Base-by-base conservation (phyloP, 2,329 filamentous ascomycete genomes). In the Coccinonectria pachysandricola region DNA sequence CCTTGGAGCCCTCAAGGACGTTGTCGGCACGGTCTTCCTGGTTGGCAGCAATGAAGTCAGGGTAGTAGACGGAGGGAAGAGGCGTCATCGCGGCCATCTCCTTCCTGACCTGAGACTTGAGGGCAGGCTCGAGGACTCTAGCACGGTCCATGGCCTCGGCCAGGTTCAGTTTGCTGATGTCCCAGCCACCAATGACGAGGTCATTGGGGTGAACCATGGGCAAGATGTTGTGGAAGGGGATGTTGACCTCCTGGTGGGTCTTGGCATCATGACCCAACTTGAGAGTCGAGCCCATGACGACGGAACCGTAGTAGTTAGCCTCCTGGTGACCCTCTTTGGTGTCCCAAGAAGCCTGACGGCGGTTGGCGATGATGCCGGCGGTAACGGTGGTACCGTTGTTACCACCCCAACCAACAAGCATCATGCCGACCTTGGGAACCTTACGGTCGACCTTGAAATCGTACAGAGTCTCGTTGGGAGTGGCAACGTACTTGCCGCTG, bases 371-470 rank as follows among this genome's bases (percentile, higher is more conserved):
- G 60, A 98, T 93, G 56, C 88, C 91, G 36, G 91, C 91, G 34
- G 91, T 96, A 37, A 98, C 85, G 32, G 91, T 98, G 42, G 85
- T 85, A 42, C 91, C 91, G 55, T 98, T 98, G 75, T 98, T 98
- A 52, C 91, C 91, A 60, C 91, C 91, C 76, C 81, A 88, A 39
- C 91, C 91, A 43, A 98, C 88, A 42, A 98, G 72, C 91, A 98
- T 96, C 65, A 95, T 74, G 52, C 91, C 91, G 43, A 85, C 74
- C 70, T 88, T 93, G 60, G 86, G 85, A 34, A 96, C 73, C 60
- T 82, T 83, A 57, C 88, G 85, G 55, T 94, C 81, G 50, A 91
- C 83, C 71, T 94, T 93, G 80, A 98, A 96, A 68, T 95, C 80
- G 59, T 96, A 98, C 44, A 79, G 64, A 37, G 82, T 91, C 63